Evolutionary conservation across 306 rosid genomes (phyloP), one percentile per base, ranked within the genome.

Genomic region (Trifolium repens): DNA sequence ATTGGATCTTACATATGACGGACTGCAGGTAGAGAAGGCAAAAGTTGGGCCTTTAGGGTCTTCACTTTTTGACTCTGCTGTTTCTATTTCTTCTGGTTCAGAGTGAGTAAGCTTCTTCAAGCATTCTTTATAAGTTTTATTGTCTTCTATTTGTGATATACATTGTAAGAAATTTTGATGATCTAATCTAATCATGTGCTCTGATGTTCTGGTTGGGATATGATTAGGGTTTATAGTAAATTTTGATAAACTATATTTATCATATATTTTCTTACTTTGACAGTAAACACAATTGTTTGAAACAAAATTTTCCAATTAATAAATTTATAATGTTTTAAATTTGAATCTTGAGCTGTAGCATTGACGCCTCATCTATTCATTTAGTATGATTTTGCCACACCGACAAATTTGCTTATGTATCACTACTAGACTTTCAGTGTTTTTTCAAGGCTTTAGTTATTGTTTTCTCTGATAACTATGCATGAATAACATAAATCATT

Each of bases 11-110:
- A 84, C 93, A 4, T 74, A 37, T 71, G 81, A 88, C 15, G 93
- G 91, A 64, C 44, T 85, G 27, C 74, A 39, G 24, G 89, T 92
- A 73, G 85, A 89, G 79, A 94, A 90, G 79, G 96, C 99, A 76
- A 92, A 89, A 90, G 97, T 94, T 46, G 99, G 99, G 75, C 99
- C 99, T 69, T 82, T 94, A 7, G 99, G 94, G 62, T 87, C 91
- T 43, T 73, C 81, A 62, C 96, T 91, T 78, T 92, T 94, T 76
- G 99, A 94, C 88, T 92, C 99, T 74, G 99, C 99, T 22, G 92
- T 94, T 79, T 94, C 97, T 60, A 61, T 94, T 68, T 84, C 97
- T 58, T 87, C 86, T 81, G 78, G 80, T 80, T 76, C 89, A 6
- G 74, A 80, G 98, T 94, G 81, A 81, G 96, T 93, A 82, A 76